A percentile compares a stretch with the other conserved stretches of the same genome.
phyloP scores from a whole-genome alignment of 75 land plant genomes.

The Gnetum montanum region DNA sequence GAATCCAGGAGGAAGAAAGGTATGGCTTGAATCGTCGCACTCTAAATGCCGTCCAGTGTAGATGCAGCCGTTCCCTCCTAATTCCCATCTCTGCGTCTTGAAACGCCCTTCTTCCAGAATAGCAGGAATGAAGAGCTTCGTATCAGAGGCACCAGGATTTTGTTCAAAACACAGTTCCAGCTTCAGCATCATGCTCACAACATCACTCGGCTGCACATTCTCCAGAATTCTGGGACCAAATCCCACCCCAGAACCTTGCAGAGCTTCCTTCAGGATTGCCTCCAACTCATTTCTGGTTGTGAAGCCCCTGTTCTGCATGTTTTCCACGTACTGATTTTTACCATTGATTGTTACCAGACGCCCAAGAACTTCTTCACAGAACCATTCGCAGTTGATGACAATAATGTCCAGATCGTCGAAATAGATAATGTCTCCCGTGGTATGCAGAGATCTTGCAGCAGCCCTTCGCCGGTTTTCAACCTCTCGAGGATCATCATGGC shows the following conservation, averaged over 20 bases:
- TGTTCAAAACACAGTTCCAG: constrained; percentile 67
- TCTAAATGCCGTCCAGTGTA: constrained; percentile 63
- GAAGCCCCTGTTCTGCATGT: constrained; percentile 30
- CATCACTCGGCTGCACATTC: constrained; percentile 47
- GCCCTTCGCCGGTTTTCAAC: constrained; percentile 50
- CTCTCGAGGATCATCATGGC: constrained; percentile 28
- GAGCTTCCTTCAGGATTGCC: constrained; percentile 25
- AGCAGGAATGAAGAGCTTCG: constrained; percentile 48
- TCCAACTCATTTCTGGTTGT: constrained; percentile 47
- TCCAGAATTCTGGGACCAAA: constrained; percentile 31
- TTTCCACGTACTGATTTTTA: constrained; percentile 8
- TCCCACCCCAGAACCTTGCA: constrained; percentile 35
- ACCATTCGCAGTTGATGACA: constrained; percentile 71
- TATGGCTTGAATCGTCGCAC: constrained; percentile 62
- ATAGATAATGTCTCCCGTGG: constrained; percentile 59
- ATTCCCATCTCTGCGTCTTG: constrained; percentile 33
- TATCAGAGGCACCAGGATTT: constrained; percentile 36
- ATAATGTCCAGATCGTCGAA: constrained; percentile 61
- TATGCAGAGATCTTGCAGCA: constrained; percentile 42
- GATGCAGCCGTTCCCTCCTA: constrained; percentile 19
- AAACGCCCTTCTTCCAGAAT: constrained; percentile 43
- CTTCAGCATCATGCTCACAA: constrained; percentile 64
- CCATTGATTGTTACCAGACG: constrained; percentile 26
- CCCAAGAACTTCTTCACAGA: constrained; percentile 56
- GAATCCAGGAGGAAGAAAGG: constrained; percentile 61